These are phyloP conservation scores for Triadica sebifera DNA, from an alignment of 345 rosid species.

Conservation along the genomic window DNA sequence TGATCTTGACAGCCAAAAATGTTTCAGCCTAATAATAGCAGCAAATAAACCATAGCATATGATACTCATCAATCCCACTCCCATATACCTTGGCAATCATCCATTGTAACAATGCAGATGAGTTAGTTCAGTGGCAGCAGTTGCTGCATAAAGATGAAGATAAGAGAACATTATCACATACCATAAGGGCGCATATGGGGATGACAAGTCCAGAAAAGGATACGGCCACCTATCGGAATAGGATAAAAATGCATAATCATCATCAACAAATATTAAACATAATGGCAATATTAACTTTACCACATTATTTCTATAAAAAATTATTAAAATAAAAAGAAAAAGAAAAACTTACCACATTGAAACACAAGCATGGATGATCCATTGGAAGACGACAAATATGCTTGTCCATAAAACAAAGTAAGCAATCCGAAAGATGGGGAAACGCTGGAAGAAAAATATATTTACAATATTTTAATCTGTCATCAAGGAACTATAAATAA, in stretches of 20 bases:
- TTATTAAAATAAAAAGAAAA: not conserved
- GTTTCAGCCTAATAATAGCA: conserved; percentile 58
- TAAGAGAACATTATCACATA: conserved; percentile 27
- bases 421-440: conserved; percentile 75
- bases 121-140: conserved; percentile 2
- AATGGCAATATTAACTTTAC: no score
- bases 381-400: conserved; percentile 67
- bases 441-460: conserved; percentile 49
- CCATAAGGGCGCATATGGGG: conserved; percentile 77
- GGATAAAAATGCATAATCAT: conserved; percentile 6
- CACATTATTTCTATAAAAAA: no score
- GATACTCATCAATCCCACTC: conserved; percentile 61
- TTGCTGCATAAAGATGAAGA: not conserved
- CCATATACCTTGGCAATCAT: conserved; percentile 63
- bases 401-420: conserved; percentile 76
- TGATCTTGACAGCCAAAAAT: conserved; percentile 42
- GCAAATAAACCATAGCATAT: conserved; percentile 71
- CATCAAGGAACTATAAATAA: not conserved
- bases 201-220: conserved; percentile 77
- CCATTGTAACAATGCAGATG: conserved; percentile 6
- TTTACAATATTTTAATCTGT: not conserved
- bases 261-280: conserved; percentile 6
- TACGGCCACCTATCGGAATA: conserved; percentile 83
- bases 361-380: conserved; percentile 83
- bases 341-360: conserved; percentile 53